Evolutionary conservation across 2,329 filamentous ascomycete species (phyloP).

Genomic region (Botrytis tulipae): DNA sequence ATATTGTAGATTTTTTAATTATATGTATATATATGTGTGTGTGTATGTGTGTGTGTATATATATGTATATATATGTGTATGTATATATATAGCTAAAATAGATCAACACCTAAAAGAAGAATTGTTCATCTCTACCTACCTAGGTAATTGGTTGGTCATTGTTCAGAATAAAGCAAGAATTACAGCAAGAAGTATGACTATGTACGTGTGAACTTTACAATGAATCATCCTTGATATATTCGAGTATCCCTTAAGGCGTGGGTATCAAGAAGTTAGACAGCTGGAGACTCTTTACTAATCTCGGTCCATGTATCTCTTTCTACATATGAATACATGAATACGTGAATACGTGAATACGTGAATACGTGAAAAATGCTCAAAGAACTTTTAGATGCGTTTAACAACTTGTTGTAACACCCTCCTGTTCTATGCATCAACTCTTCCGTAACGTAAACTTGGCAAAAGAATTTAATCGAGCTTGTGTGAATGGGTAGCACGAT

Average conservation of each 20-base stretch:
- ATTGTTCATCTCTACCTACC: background rate
- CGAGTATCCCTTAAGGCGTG: background rate
- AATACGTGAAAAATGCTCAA: too few relatives aligned
- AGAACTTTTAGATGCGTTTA: too few relatives aligned
- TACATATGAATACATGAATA: too few relatives aligned
- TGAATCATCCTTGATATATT: background rate
- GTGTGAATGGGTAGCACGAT: background rate
- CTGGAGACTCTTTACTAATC: background rate
- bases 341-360: too few relatives aligned
- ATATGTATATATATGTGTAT: too few relatives aligned
- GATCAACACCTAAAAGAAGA: background rate
- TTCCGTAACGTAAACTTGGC: background rate
- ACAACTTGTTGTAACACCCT: background rate
- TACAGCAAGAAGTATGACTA: background rate
- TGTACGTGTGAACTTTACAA: background rate
- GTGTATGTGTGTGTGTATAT: too few relatives aligned
- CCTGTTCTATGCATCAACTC: background rate
- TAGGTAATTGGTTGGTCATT: too few relatives aligned
- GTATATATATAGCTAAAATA: background rate
- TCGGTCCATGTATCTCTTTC: too few relatives aligned
- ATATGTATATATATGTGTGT: background rate
- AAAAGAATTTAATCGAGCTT: background rate
- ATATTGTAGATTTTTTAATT: background rate
- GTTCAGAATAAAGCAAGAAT: background rate
- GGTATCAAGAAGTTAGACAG: background rate